These are phyloP conservation scores for Diaporthe caulivora DNA, from an alignment of 2,329 filamentous ascomycete species.

Conservation along the genomic window DNA sequence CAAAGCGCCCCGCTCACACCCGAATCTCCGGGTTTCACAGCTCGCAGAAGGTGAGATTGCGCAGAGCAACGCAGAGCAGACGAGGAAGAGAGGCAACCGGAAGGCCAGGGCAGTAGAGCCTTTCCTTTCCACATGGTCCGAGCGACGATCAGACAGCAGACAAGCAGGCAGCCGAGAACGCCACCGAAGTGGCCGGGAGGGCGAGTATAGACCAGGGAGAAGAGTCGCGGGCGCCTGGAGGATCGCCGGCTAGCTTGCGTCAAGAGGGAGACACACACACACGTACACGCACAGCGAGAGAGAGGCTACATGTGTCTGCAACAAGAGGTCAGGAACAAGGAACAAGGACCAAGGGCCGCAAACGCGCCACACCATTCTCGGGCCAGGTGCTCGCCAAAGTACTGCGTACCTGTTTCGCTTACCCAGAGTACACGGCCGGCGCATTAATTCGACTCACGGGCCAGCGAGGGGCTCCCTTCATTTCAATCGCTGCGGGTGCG, in stretches of 20 bases:
- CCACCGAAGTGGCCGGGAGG: conserved; percentile 19
- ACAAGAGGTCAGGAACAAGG: not conserved
- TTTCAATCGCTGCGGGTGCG: conserved; percentile 1
- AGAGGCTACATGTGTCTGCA: not conserved
- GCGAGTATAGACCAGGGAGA: not conserved
- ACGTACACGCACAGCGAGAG: too few species aligned
- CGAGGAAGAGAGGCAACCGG: not conserved
- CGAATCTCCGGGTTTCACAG: conserved; percentile 25
- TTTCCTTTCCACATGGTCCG: not conserved
- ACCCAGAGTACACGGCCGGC: not conserved
- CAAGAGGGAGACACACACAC: not conserved
- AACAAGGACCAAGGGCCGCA: not conserved
- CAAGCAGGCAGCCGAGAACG: conserved; percentile 16
- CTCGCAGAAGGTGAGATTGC: not conserved
- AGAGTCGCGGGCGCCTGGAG: not conserved
- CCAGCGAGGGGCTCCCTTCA: conserved; percentile 27
- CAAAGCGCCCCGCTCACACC: conserved; percentile 21
- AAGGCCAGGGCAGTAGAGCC: not conserved
- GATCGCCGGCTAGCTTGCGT: conserved; percentile 25
- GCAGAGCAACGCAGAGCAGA: not conserved
- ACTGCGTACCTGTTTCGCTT: not conserved
- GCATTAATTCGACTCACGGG: conserved; percentile 26
- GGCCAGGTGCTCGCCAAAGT: not conserved
- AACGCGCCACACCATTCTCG: not conserved
- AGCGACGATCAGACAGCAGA: conserved; percentile 27